Evolutionary conservation across 768 basidiomycete genomes (phyloP).

Genomic region (Pleurotus djamor): DNA sequence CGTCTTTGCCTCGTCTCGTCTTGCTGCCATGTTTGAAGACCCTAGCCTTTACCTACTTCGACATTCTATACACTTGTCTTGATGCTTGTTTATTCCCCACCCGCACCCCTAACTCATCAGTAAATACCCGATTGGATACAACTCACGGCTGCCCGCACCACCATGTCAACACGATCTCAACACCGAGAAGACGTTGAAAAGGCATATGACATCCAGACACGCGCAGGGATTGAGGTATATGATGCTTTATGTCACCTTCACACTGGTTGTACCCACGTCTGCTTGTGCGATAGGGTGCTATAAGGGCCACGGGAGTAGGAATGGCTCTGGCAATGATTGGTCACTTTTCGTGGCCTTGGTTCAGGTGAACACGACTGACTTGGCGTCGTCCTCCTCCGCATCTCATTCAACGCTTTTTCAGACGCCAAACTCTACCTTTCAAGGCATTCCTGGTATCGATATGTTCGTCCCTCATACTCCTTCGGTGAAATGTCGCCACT

Average conservation of each 20-base stretch:
- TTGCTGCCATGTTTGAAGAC: conserved; percentile 36
- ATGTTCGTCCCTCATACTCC: conserved; percentile 41
- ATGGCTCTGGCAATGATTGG: conserved; percentile 59
- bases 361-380: conserved; percentile 44
- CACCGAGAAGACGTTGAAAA: conserved; percentile 52
- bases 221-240: conserved; percentile 55
- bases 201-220: conserved; percentile 59
- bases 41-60: conserved; percentile 28
- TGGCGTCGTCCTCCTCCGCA: too few relatives aligned
- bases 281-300: conserved; percentile 44
- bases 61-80: conserved; percentile 2
- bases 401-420: conserved; percentile 20
- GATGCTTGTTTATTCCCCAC: neutral
- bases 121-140: neutral
- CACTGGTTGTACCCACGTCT: neutral
- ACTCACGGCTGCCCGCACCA: too few relatives aligned
- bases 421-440: conserved; percentile 78
- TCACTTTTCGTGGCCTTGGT: conserved; percentile 71
- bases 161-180: conserved; percentile 36
- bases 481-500: too few relatives aligned
- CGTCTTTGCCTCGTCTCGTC: conserved; percentile 24
- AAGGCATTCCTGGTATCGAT: conserved; percentile 77
- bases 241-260: neutral
- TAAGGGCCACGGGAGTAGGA: conserved; percentile 50
- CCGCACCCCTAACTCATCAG: too few relatives aligned